Evolutionary conservation across 2,329 filamentous ascomycete species (phyloP), one percentile per base, ranked within the genome.

Genomic region (Ophiostoma piceae): DNA sequence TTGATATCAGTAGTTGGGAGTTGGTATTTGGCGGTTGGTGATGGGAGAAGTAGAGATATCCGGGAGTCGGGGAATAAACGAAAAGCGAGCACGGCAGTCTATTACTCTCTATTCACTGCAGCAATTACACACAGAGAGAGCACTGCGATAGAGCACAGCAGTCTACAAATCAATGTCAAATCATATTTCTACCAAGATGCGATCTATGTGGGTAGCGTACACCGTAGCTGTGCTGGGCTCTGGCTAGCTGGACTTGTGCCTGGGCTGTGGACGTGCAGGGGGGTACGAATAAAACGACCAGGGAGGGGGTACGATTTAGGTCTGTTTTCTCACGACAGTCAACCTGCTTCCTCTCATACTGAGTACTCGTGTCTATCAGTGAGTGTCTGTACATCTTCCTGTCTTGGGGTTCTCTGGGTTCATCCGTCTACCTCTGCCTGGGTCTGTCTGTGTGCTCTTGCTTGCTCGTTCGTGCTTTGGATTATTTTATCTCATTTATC

Each of bases 241-340:
- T 8, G 19, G 43, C 43, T 47, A 47, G 43, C 43, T 47, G 43
- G 43, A 47, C 43, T 47, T 47, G 43, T 47, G 19, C 43, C 43
- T 47, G 43, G 41, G 43, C 43, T 47, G 51, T 57, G 51, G 22
- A 11, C n/a, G 47, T 54, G 51, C n/a, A 57, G 51, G 51, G 54
- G 57, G 57, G 57, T 62, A 35, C 16, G 16, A 14, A 62, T 62
- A 62, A 16, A 32, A 29, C 7, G 57, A 62, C 57, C 57, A 12
- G 26, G 54, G 57, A 32, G 22, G 57, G 54, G 57, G 57, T 62
- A 26, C 7, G 26, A 7, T 7, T 16, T 47, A n/a, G 43, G 3
- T 47, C 43, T 47, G 26, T 14, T 47, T 16, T 47, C 5, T 47
- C 16, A 47, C 9, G 51, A 12, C 51, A 19, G 51, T 47, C 51